Percentiles rank a stretch among this genome's conserved stretches.
Conservation (phyloP, 306 rosid species). For the Rosa lucieae region DNA sequence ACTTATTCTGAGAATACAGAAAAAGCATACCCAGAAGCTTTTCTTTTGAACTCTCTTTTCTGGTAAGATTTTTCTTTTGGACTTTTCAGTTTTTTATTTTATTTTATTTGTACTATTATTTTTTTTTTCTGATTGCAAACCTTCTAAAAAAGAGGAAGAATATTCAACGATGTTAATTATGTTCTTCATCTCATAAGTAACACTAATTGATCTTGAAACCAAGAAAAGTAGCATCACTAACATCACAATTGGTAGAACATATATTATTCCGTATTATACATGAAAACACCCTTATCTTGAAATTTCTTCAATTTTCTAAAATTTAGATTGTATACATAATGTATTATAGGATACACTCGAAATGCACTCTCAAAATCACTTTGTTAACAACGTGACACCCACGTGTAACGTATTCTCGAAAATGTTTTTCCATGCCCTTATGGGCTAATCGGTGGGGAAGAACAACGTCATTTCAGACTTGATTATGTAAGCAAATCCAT, state of each 20-base stretch:
- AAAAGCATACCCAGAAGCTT: slow-evolving; percentile 13
- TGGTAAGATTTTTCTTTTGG: not conserved
- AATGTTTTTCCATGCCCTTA: not conserved
- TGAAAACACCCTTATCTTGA: not conserved
- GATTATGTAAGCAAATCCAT: not conserved
- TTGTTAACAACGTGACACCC: not conserved
- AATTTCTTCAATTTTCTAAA: not conserved
- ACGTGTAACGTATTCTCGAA: not conserved
- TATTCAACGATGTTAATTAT: not conserved
- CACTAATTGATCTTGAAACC: not conserved
- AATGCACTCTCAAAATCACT: not conserved
- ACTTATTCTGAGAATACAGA: not conserved
- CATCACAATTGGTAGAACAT: not conserved
- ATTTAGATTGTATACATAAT: not conserved
- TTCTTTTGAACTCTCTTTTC: slow-evolving; percentile 1
- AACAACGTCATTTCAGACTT: not conserved
- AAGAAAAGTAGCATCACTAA: not conserved
- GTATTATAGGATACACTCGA: not conserved
- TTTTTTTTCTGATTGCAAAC: no score
- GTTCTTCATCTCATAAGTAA: not conserved
- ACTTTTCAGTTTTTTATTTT: not conserved
- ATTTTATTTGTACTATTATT: no score
- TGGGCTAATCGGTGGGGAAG: not conserved
- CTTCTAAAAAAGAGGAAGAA: not conserved
- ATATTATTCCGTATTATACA: not conserved